phyloP scores from a whole-genome alignment of 495 filamentous ascomycete genomes.

The Mytilinidion resinicola region DNA sequence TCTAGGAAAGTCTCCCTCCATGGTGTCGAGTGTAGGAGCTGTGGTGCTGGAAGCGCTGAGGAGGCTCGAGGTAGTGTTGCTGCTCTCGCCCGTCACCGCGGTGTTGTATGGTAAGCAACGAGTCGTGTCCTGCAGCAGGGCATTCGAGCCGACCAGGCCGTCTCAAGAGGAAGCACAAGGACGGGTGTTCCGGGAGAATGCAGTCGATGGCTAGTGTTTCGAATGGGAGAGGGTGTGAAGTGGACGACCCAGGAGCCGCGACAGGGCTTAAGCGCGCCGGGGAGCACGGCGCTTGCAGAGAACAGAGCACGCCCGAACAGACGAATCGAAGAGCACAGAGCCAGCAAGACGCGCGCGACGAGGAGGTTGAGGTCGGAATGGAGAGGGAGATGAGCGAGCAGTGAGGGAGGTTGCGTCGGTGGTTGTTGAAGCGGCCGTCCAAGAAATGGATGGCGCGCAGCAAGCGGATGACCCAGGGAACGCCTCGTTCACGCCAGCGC shows the following conservation, averaged over 20 bases:
- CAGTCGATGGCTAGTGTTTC: conserved; percentile 23
- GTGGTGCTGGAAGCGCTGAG: neutral
- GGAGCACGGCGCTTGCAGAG: neutral
- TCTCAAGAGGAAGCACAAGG: neutral
- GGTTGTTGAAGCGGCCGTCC: neutral
- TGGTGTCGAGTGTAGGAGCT: neutral
- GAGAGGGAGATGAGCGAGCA: neutral
- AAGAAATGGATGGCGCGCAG: neutral
- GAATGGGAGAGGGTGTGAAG: conserved; percentile 5
- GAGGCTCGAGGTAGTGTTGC: neutral
- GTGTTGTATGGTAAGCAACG: neutral
- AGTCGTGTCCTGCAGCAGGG: neutral
- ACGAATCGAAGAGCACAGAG: neutral
- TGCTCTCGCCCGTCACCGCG: conserved; percentile 1
- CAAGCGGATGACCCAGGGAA: conserved; percentile 3
- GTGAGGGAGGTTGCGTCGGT: neutral
- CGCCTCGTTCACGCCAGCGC: neutral
- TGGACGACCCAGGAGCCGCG: neutral
- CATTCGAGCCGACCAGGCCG: conserved; percentile 12
- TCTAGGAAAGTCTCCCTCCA: neutral
- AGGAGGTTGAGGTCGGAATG: neutral
- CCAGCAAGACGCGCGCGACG: neutral
- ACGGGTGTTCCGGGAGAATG: neutral
- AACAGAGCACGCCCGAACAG: neutral
- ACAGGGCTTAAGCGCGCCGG: neutral